Base-by-base conservation (phyloP, 192 early-diverging fungal genomes). In the Mortierella alpina region DNA sequence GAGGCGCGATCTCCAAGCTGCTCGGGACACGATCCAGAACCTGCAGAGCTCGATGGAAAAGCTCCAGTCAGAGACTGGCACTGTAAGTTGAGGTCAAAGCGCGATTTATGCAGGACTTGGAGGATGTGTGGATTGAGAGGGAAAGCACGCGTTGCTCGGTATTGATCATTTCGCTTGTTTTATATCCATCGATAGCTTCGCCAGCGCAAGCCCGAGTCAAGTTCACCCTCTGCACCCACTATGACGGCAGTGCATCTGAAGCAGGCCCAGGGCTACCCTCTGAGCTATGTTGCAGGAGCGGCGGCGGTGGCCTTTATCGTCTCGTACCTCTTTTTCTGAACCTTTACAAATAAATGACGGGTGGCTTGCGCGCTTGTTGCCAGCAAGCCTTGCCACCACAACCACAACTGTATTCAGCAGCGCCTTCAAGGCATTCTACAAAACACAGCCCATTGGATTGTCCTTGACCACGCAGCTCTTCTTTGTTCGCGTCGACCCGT, bases 261-360 rank as follows among this genome's bases (percentile, higher is more conserved):
- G 40, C 64, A 72, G 15, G 22, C 67, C n/a, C 63, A 79, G 53
- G 58, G 60, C 18, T 79, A 67, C 44, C 76, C 76, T 50, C 18
- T 63, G 40, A 72, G 23, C 42, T 79, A 79, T 46, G 68, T 79
- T 18, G 69, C 53, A 20, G 76, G 69, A 49, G 76, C 76, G 9
- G 76, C 76, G 2, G 15, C 72, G 50, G 46, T 68, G 40, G 63
- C 76, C 2, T 79, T 79, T 44, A 58, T 79, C 18, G 60, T 79
- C 41, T 63, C 58, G 50, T 72, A 72, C 52, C 69, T 79, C 52
- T 79, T 79, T 48, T 79, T 79, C 39, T 79, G 58, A 23, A 57
- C 8, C 48, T 23, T 31, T 1, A 31, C 1, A 31, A 31, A 31
- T 31, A 31, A 31, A 31, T 31, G 31, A 31, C 31, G 31, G 31